Evolutionary conservation across 148 eudicot species (phyloP), one percentile per base, ranked within the genome.

Genomic region (Vaccinium myrtillus): DNA sequence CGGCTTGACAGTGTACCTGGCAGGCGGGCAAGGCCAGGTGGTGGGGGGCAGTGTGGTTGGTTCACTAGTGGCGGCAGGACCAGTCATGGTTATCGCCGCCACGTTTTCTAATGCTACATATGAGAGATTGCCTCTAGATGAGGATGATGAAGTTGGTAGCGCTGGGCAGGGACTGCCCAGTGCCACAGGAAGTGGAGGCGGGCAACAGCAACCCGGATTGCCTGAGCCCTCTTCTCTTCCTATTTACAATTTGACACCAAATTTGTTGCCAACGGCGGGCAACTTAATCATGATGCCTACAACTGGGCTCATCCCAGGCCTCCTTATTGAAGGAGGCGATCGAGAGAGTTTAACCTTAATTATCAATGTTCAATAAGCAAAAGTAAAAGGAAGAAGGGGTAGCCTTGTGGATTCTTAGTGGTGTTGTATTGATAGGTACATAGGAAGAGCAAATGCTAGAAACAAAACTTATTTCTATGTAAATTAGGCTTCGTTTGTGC

Each of bases 1-100:
- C 0, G 82, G 79, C 56, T 19, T 89, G 78, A 87, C 90, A 0
- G 75, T 87, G 36, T 89, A 89, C 43, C 43, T 89, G 51, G 86
- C 89, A 1, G 89, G 90, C 2, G 87, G 87, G 32, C 90, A 89
- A 30, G 90, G 90, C 11, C 90, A 89, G 81, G 90, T 89, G 83
- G 86, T 89, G 9, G 90, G 90, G 13, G 90, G 90, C 1, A 65
- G 82, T 19, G 90, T 87, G 58, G 90, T 87, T 53, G 90, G 90
- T 25, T 3, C 79, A 23, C 87, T 89, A 1, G 30, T 89, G 77
- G 87, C 90, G 3, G 75, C 89, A 0, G 90, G 90, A 4, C 90
- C 90, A 19, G 89, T 89, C 6, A 86, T 89, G 16, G 81, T 89
- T 25, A 84, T 89, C 74, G 90, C 87, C 8, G 89, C 89, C 30